Evolutionary conservation across 805 yeast species (phyloP).

Genomic region (Torulaspora microellipsoides): DNA sequence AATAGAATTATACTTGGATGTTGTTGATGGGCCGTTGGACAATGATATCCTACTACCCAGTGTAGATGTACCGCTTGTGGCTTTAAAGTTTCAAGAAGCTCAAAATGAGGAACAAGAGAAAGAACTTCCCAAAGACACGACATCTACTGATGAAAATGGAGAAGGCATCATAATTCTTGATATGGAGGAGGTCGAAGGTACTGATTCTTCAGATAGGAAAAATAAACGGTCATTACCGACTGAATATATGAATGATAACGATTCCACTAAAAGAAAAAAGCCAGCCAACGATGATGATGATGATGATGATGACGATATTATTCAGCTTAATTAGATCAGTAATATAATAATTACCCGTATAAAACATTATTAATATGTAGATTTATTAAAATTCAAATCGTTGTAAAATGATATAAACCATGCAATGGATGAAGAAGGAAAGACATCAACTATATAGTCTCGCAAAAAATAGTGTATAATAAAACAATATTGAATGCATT

Average conservation of each 20-base stretch:
- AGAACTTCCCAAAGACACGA: conserved; percentile 4
- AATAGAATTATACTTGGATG: conserved; percentile 54
- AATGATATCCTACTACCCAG: conserved; percentile 31
- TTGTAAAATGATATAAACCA: no score
- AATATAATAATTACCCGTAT: no score
- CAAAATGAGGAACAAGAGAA: conserved; percentile 20
- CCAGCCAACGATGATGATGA: conserved; percentile 2
- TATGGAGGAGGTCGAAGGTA: conserved; percentile 11
- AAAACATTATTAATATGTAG: no score
- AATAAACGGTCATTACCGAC: no score
- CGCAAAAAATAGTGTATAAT: no score
- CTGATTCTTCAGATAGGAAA: conserved; percentile 3
- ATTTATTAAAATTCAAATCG: no score
- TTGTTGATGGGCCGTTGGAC: conserved; percentile 14
- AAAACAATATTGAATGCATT: no score
- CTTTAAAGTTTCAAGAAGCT: conserved; percentile 14
- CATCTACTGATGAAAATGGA: conserved; percentile 14
- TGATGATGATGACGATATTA: conserved; percentile 17
- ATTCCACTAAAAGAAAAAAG: no score
- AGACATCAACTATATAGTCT: no score
- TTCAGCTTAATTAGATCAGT: conserved; percentile 9
- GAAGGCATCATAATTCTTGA: conserved; percentile 17
- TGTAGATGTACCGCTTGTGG: conserved; percentile 29
- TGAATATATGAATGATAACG: neutral
- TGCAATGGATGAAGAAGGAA: no score